Evolutionary conservation across 2,329 filamentous ascomycete genomes (phyloP), one percentile per base, ranked within the genome.

Genomic region (Monilinia laxa): DNA sequence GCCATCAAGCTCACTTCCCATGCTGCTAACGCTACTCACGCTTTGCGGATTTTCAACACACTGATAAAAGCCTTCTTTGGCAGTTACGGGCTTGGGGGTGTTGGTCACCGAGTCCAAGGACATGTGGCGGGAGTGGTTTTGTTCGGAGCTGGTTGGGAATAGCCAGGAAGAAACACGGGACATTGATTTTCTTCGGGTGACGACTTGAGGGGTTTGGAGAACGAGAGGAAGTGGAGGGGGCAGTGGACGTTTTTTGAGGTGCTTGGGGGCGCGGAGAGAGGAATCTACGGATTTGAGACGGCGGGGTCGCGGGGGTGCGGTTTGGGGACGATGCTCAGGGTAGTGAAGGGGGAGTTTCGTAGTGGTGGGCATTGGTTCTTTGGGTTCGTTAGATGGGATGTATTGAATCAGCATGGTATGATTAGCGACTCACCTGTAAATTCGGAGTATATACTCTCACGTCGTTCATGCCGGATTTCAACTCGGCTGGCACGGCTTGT

Each of bases 181-280:
- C 73, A 89, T 88, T 0, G 86, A 87, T 73, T 88, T 89, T 80
- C 88, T 89, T 79, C 88, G 88, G 74, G 1, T 85, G 84, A 85
- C 85, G n/a, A 83, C 82, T 2, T 64, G 68, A 18, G 69, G 63
- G 45, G 68, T 45, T 66, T 87, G 79, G 20, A 86, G 82, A 31
- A 87, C 80, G 0, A 85, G 85, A 5, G 87, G 77, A 2, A 86
- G 85, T 1, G 85, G 85, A 3, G 84, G 83, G 1, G 83, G 79
- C 38, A 71, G 69, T 23, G 53, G 57, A 18, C 55, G 70, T 65
- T 71, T 65, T 67, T 42, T 64, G 23, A 67, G 59, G 1, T 58
- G 60, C 51, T 65, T 40, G n/a, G 69, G 16, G 11, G 59, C 57
- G 57, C 42, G 57, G 5, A 60, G 23, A 16, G 63, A 25, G 18